A percentile compares a stretch with the other conserved stretches of the same genome.
Evolutionary conservation across 1,139 yeast genomes (phyloP).

Genomic region (Suhomyces choctaworum): DNA sequence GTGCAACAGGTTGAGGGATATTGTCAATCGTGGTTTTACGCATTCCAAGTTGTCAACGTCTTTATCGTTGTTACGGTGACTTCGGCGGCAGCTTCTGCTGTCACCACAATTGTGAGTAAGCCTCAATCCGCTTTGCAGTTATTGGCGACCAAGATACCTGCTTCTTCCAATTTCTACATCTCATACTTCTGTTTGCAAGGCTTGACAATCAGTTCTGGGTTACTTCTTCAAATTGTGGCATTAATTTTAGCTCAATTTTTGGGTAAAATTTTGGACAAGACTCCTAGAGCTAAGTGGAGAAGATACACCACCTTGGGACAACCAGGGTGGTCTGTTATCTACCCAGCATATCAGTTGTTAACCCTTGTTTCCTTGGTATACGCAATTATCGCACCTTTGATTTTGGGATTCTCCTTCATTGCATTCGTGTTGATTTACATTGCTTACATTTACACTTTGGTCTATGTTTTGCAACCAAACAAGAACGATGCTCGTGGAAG

Average conservation of each 20-base stretch:
- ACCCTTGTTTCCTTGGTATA: constrained; percentile 42
- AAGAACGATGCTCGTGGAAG: constrained; percentile 61
- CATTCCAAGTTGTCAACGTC: constrained; percentile 84
- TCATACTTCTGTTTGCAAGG: constrained; percentile 51
- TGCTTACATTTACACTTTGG: constrained; percentile 58
- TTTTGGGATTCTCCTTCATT: constrained; percentile 48
- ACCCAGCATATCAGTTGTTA: constrained; percentile 43
- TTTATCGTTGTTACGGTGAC: constrained; percentile 80
- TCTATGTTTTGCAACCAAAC: constrained; percentile 58
- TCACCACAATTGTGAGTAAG: constrained; percentile 50
- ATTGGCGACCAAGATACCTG: constrained; percentile 62
- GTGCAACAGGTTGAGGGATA: constrained; percentile 70
- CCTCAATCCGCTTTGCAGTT: constrained; percentile 58
- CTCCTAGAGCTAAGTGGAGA: constrained; percentile 48
- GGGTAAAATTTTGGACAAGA: constrained; percentile 46
- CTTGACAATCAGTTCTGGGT: constrained; percentile 39
- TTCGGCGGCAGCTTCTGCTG: constrained; percentile 75
- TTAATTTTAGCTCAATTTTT: constrained; percentile 48
- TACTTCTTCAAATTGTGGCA: constrained; percentile 43
- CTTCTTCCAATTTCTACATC: constrained; percentile 67
- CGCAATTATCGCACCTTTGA: constrained; percentile 46
- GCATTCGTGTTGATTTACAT: constrained; percentile 52
- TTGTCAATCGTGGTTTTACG: constrained; percentile 85
- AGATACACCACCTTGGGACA: constrained; percentile 43
- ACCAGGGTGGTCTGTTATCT: constrained; percentile 43